Evolutionary conservation across 2,329 filamentous ascomycete species (phyloP), one percentile per base, ranked within the genome.

Genomic region (Fusarium vanettenii): DNA sequence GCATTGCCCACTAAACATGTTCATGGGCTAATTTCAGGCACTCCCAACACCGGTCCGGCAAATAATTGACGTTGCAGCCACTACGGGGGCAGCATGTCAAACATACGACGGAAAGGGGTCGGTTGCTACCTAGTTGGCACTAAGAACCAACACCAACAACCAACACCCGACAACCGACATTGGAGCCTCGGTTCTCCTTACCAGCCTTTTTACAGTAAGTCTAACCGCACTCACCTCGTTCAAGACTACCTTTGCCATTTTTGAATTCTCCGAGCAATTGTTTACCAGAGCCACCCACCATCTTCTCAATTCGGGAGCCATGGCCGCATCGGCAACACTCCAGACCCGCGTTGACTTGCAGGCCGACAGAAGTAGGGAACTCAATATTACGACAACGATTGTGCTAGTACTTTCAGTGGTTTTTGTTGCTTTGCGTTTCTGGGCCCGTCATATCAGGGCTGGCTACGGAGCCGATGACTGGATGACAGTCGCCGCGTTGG

Each of bases 401-500:
- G 66, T 73, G 0, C 41, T 73, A 1, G 43, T 73, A 0, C 55
- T 73, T 13, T 55, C 71, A 1, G 59, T 16, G 2, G 6, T 70
- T 0, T 70, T 73, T 61, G 71, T 73, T 2, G 71, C 27, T 2
- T 2, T 73, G 11, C 70, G 71, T 0, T 67, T 73, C 7, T 73
- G 70, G 71, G 66, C 71, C 2, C 71, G 70, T 2, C 45, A 61
- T 8, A 33, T 73, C 6, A 39, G 66, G 5, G 57, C 66, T 41
- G 63, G 70, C 2, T 73, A 50, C 25, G 70, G 66, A 1, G 37
- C 20, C 5, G 71, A 73, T 29, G 71, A 73, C 55, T 73, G 71
- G 71, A 64, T 73, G 48, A 64, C 63, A 1, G 6, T 70, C 29
- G 70, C 39, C 13, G 70, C 71, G 1, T 41, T 73, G 31, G 71